Conservation (phyloP, 805 yeast species). For the Pichia thaimueangensis region DNA sequence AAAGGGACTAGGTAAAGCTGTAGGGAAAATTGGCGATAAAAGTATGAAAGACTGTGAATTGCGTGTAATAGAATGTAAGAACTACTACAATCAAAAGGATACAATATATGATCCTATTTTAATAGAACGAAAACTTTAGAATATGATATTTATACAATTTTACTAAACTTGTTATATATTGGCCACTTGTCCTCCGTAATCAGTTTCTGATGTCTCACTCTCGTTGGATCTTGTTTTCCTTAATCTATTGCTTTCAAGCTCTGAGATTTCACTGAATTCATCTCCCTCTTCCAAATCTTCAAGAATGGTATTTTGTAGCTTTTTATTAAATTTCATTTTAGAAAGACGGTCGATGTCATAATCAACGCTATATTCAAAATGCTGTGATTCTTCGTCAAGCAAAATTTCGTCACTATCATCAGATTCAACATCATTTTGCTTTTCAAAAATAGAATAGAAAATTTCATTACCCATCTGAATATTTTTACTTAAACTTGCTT, state of each 20-base stretch:
- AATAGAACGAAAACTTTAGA: not conserved
- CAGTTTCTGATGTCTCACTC: constrained; percentile 12
- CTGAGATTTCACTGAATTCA: not conserved
- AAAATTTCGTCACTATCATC: constrained; percentile 5
- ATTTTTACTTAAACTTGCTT: constrained; percentile 19
- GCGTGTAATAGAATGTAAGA: constrained; percentile 55
- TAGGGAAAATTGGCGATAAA: constrained; percentile 50
- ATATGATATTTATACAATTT: not conserved
- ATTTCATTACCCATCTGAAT: constrained; percentile 12
- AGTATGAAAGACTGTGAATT: constrained; percentile 71
- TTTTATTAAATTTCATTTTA: constrained; percentile 7
- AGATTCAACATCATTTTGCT: not conserved
- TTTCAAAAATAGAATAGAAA: constrained; percentile 14
- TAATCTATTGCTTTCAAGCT: not conserved
- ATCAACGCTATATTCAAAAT: constrained; percentile 23
- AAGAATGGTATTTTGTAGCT: constrained; percentile 6
- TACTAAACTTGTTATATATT: constrained; percentile 5
- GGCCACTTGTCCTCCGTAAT: constrained; percentile 23
- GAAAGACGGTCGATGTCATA: constrained; percentile 11
- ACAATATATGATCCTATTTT: constrained; percentile 8
- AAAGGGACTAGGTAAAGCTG: constrained; percentile 30
- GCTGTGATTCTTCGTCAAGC: constrained; percentile 18
- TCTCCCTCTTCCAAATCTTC: constrained; percentile 12
- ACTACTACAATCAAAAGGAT: constrained; percentile 21
- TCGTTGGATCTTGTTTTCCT: not conserved